Conservation (phyloP, 768 basidiomycete species). For the Sporobolomyces pararoseus region DNA sequence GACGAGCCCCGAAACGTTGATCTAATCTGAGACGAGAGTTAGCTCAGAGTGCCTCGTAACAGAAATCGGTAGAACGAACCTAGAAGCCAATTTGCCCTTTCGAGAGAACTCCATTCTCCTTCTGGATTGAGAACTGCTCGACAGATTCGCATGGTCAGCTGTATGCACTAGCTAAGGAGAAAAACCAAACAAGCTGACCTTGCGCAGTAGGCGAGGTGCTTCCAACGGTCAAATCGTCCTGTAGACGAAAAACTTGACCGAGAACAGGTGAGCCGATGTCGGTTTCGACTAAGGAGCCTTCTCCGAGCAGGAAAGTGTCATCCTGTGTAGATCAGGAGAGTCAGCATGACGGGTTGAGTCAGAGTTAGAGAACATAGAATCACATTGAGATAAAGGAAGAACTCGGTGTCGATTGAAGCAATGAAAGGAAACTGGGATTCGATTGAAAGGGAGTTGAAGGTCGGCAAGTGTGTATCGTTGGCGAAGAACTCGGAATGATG, state of each 20-base stretch:
- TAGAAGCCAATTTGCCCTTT: conserved; percentile 50
- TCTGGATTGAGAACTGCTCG: conserved; percentile 13
- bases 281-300: not conserved
- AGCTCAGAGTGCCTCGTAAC: not conserved
- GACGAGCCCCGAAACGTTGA: conserved; percentile 51
- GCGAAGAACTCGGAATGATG: conserved; percentile 27
- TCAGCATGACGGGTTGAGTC: no score
- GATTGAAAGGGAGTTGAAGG: conserved; percentile 45
- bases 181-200: conserved; percentile 23
- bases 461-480: conserved; percentile 1
- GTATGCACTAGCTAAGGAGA: not conserved
- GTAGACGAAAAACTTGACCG: conserved; percentile 52
- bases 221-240: conserved; percentile 48
- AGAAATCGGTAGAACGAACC: not conserved
- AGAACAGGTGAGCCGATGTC: conserved; percentile 42
- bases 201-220: conserved; percentile 18
- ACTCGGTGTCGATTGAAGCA: not conserved
- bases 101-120: conserved; percentile 53
- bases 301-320: conserved; percentile 50
- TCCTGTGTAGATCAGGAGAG: no score
- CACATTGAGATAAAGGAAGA: conserved; percentile 34
- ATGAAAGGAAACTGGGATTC: conserved; percentile 38
- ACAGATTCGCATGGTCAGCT: no score
- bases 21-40: conserved; percentile 24
- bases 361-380: not conserved